These are phyloP conservation scores for Talaromyces albobiverticillius DNA, from an alignment of 2,329 filamentous ascomycete genomes.

Conservation along the genomic window DNA sequence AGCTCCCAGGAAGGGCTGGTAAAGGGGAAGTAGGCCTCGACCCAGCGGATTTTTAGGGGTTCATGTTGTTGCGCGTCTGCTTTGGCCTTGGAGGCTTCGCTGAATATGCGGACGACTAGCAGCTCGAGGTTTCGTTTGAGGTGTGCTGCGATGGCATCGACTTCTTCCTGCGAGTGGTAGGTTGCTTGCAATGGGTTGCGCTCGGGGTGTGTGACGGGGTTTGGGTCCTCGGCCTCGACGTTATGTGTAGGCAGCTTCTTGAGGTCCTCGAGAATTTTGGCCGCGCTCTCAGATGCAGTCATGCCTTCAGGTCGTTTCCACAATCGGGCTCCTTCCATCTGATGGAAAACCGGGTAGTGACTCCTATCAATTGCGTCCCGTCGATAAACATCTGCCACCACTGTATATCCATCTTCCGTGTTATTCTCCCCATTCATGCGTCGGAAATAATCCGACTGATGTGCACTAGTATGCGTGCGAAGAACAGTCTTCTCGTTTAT, in stretches of 20 bases:
- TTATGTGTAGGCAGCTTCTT: slow-evolving; percentile 68
- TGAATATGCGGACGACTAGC: slow-evolving; percentile 87
- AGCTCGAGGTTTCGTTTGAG: slow-evolving; percentile 85
- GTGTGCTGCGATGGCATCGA: slow-evolving; percentile 77
- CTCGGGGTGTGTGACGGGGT: slow-evolving; percentile 71
- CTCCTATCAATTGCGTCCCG: slow-evolving; percentile 91
- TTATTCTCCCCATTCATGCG: slow-evolving; percentile 51
- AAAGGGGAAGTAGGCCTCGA: slow-evolving; percentile 97
- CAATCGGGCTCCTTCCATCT: slow-evolving; percentile 92
- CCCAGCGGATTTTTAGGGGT: slow-evolving; percentile 83
- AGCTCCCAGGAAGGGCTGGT: slow-evolving; percentile 95
- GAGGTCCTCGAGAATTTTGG: slow-evolving; percentile 67
- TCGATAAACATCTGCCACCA: slow-evolving; percentile 92
- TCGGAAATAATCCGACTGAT: slow-evolving; percentile 81
- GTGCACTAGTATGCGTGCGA: slow-evolving; percentile 90
- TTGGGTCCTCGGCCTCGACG: slow-evolving; percentile 78
- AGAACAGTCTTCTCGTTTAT: slow-evolving; percentile 79
- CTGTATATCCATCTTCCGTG: slow-evolving; percentile 69
- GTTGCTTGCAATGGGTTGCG: slow-evolving; percentile 77
- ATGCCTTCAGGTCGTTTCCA: slow-evolving; percentile 65
- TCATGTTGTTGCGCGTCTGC: slow-evolving; percentile 56
- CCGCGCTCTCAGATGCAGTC: slow-evolving; percentile 46
- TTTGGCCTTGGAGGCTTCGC: slow-evolving; percentile 66
- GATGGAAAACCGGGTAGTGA: slow-evolving; percentile 96
- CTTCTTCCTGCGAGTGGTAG: slow-evolving; percentile 72